phyloP scores from a whole-genome alignment of 73 alveolate genomes.

The Breviolum minutum region DNA sequence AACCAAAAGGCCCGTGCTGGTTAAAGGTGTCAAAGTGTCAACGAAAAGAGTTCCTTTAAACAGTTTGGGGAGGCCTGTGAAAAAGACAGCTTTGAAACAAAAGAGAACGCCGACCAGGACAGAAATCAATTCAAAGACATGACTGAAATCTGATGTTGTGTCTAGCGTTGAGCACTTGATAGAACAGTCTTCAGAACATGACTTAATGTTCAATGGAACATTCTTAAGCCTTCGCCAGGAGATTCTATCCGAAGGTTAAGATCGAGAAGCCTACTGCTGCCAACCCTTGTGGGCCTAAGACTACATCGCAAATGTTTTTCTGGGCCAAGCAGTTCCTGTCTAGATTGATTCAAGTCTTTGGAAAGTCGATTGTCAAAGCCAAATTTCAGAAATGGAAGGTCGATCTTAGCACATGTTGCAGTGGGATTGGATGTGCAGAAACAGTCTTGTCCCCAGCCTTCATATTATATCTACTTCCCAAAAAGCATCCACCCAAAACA shows the following conservation, averaged over 20 bases:
- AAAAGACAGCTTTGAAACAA: background rate
- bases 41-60: background rate
- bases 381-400: background rate
- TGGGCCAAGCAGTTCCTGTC: background rate
- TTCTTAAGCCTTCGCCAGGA: background rate
- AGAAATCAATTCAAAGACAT: background rate
- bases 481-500: too few relatives aligned
- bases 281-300: constrained; percentile 2
- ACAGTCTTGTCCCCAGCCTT: background rate
- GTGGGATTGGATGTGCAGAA: constrained; percentile 34
- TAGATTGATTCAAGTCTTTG: background rate
- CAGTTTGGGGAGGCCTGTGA: background rate
- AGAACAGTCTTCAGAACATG: too few relatives aligned
- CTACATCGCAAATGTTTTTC: background rate
- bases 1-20: too few relatives aligned
- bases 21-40: background rate
- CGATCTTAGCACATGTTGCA: background rate
- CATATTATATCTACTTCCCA: too few relatives aligned
- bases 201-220: background rate
- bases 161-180: too few relatives aligned
- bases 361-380: background rate
- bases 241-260: background rate
- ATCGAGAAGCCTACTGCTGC: background rate
- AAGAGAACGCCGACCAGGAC: background rate
- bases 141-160: background rate